Percentiles rank a stretch among this genome's conserved stretches.
phyloP scores from a whole-genome alignment of 176 grass and related monocot genomes.

The Elaeis guineensis region DNA sequence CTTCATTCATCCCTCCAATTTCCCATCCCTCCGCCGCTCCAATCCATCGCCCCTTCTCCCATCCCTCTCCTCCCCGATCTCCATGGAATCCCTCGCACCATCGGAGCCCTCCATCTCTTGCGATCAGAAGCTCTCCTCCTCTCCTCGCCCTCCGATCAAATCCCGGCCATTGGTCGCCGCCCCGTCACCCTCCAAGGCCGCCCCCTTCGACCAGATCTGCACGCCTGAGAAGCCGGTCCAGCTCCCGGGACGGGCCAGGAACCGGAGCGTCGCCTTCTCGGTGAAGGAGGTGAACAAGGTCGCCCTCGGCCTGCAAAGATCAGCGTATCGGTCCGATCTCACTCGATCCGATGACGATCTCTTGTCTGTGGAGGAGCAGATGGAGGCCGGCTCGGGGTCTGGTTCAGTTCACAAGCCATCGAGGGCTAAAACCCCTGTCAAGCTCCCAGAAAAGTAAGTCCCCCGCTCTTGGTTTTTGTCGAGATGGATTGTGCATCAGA shows the following conservation, averaged over 20 bases:
- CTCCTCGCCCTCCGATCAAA: too few relatives aligned
- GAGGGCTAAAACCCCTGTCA: constrained; percentile 28
- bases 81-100: not conserved
- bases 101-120: not conserved
- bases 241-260: constrained; percentile 5
- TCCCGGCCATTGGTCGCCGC: not conserved
- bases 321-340: not conserved
- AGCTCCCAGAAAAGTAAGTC: constrained; percentile 67
- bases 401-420: not conserved
- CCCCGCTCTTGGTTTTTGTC: too few relatives aligned
- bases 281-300: constrained; percentile 44
- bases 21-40: not conserved
- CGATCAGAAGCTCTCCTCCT: not conserved
- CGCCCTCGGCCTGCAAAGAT: constrained; percentile 29
- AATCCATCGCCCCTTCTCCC: not conserved
- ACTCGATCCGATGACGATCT: constrained; percentile 25
- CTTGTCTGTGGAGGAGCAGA: constrained; percentile 29
- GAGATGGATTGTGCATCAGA: too few relatives aligned
- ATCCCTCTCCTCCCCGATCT: too few relatives aligned
- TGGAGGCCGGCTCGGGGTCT: constrained; percentile 9
- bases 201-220: constrained; percentile 12
- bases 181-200: not conserved
- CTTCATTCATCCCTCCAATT: too few relatives aligned
- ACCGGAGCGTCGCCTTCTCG: constrained; percentile 50
- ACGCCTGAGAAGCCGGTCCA: constrained; percentile 43